Evolutionary conservation across 768 basidiomycete genomes (phyloP), one percentile per base, ranked within the genome.

Genomic region (Megacollybia marginata): DNA sequence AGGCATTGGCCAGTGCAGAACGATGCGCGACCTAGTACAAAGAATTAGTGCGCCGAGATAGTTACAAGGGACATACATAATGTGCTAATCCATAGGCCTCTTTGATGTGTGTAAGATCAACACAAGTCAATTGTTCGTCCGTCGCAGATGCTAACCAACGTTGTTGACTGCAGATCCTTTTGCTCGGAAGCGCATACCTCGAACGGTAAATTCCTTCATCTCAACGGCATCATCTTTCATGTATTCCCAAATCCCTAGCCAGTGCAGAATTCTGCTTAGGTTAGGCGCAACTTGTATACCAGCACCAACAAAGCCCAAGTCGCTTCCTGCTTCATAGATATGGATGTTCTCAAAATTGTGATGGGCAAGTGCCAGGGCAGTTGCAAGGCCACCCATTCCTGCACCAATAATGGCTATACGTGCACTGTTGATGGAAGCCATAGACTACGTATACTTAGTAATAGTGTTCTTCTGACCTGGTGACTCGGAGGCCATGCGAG

Each of bases 271-370:
- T 8, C 66, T 55, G 3, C 61, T 56, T 13, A 69, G 57, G 47
- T 70, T 70, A 10, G 68, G 65, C 3, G 66, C 61, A 28, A 68
- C 56, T 54, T 70, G 67, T 44, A 70, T 69, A 0, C 68, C 67
- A 2, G 67, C 65, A 0, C 67, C 68, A 7, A 69, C 65, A 50
- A 68, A 66, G 2, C 62, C 65, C 5, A 67, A 46, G 18, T 57
- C 52, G 20, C 54, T 50, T 16, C 65, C 63, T 4, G 55, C 42
- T 54, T 69, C 66, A 53, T 57, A 66, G 2, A 67, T 58, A 36
- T 58, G 52, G 44, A 67, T 60, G n/a, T 62, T 50, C n/a, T 43
- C 52, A 58, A 67, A 66, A 1, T 66, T 65, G 28, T 59, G 38
- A 20, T 57, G 48, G 5, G 64, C 62, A 8, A 68, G 55, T 5